These are phyloP conservation scores for Lenwebbia sp. DNA, from an alignment of 345 rosid species.

Conservation along the genomic window DNA sequence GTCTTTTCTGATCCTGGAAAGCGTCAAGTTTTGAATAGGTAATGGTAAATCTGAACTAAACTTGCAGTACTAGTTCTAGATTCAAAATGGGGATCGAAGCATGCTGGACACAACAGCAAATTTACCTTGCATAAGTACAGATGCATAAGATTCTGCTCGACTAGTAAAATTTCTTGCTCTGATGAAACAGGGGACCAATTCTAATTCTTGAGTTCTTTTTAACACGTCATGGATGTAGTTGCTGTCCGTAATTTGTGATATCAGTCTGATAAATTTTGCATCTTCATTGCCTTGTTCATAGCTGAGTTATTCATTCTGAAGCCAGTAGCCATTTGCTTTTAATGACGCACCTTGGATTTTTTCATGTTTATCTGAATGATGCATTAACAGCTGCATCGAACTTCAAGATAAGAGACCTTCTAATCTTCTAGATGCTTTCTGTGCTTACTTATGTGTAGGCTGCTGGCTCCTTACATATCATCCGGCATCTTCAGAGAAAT, in stretches of 20 bases:
- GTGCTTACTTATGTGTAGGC: slow-evolving; percentile 20
- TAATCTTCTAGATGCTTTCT: neutral
- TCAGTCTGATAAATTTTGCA: neutral
- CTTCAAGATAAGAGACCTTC: neutral
- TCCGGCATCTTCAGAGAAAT: slow-evolving; percentile 54
- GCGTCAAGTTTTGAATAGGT: slow-evolving; percentile 81
- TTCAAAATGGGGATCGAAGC: neutral
- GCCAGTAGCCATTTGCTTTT: neutral
- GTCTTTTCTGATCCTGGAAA: slow-evolving; percentile 77
- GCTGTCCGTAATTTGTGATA: neutral
- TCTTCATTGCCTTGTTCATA: neutral
- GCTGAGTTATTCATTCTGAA: neutral
- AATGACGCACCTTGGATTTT: neutral
- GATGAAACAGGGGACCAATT: neutral
- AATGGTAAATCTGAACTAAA: neutral
- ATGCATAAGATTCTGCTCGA: neutral
- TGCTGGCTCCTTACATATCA: slow-evolving; percentile 80
- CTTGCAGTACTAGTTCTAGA: neutral
- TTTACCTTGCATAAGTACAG: neutral
- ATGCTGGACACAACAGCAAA: neutral
- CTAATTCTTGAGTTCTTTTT: neutral
- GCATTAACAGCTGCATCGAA: neutral
- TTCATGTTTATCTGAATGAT: neutral
- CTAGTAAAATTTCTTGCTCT: neutral
- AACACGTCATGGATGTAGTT: neutral